These are phyloP conservation scores for Cercophora sp. DNA, from an alignment of 495 filamentous ascomycete species.

Conservation along the genomic window DNA sequence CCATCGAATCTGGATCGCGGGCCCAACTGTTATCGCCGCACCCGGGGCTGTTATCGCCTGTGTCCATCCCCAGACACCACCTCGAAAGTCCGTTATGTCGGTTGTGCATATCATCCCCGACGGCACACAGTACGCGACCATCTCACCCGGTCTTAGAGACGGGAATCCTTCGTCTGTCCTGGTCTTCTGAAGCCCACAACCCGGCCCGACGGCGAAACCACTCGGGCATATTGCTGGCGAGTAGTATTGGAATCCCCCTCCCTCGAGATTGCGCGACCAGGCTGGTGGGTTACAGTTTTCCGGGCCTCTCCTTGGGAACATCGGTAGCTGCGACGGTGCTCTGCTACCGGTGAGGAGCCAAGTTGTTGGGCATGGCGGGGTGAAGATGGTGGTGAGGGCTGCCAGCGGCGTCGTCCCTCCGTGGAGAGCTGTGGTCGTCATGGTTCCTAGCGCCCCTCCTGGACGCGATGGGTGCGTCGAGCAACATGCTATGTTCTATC, in stretches of 20 bases:
- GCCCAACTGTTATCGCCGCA: constrained; percentile 31
- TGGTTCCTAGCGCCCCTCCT: not conserved
- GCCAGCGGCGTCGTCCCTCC: constrained; percentile 30
- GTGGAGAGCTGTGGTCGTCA: constrained; percentile 6
- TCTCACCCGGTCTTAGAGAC: constrained; percentile 30
- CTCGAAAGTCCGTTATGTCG: constrained; percentile 37
- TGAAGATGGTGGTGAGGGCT: constrained; percentile 40
- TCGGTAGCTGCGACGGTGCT: constrained; percentile 37
- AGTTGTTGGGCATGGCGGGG: constrained; percentile 34
- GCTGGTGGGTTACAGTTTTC: constrained; percentile 34
- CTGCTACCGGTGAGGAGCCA: constrained; percentile 38
- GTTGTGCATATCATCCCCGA: constrained; percentile 36
- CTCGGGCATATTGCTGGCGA: constrained; percentile 41
- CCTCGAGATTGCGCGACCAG: constrained; percentile 29
- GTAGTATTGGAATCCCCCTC: constrained; percentile 37
- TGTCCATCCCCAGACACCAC: constrained; percentile 37
- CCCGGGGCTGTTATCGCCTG: constrained; percentile 20
- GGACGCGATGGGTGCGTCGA: not conserved
- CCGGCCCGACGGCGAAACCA: constrained; percentile 33
- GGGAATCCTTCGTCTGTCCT: constrained; percentile 35
- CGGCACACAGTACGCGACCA: constrained; percentile 37
- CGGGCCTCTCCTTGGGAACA: constrained; percentile 33
- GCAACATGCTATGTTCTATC: not conserved
- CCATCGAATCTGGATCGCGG: constrained; percentile 41
- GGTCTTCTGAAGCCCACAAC: constrained; percentile 26